Conservation (phyloP, 2,329 filamentous ascomycete genomes). For the Colletotrichum sp. region DNA sequence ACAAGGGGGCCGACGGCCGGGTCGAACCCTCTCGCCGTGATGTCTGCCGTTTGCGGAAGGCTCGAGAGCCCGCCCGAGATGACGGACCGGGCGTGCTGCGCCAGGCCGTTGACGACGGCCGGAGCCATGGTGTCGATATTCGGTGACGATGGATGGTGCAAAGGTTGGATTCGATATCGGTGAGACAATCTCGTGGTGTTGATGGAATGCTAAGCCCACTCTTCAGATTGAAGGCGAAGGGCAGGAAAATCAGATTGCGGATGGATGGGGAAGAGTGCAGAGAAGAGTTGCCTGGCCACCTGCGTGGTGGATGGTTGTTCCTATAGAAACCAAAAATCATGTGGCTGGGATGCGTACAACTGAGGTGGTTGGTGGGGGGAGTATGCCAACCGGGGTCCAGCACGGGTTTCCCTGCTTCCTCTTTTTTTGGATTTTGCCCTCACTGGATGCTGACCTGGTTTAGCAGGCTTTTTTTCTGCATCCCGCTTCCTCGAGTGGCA, state of each 20-base stretch:
- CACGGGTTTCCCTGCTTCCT: background rate
- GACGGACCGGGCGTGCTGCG: slow-evolving; percentile 21
- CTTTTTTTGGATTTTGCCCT: background rate
- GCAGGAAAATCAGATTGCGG: background rate
- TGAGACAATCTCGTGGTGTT: background rate
- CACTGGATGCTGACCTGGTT: background rate
- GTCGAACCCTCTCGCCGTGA: slow-evolving; percentile 27
- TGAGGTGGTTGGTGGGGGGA: slow-evolving; percentile 23
- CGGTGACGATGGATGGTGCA: background rate
- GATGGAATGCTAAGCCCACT: slow-evolving; percentile 9
- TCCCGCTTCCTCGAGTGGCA: background rate
- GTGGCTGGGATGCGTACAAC: slow-evolving; percentile 24
- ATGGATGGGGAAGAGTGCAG: background rate
- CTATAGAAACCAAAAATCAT: slow-evolving; percentile 29
- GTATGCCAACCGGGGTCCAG: background rate
- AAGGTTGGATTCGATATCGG: background rate
- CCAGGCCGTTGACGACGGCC: slow-evolving; percentile 32
- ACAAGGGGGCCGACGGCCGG: slow-evolving; percentile 46
- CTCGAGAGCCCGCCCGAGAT: slow-evolving; percentile 34
- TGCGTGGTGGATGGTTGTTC: slow-evolving; percentile 23
- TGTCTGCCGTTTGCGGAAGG: slow-evolving; percentile 23
- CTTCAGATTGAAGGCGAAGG: background rate
- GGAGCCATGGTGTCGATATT: slow-evolving; percentile 43
- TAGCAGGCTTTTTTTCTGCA: background rate
- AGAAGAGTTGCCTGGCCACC: slow-evolving; percentile 10